phyloP scores from a whole-genome alignment of 305 asterid genomes.

The Fraxinus xanthoxyloides region DNA sequence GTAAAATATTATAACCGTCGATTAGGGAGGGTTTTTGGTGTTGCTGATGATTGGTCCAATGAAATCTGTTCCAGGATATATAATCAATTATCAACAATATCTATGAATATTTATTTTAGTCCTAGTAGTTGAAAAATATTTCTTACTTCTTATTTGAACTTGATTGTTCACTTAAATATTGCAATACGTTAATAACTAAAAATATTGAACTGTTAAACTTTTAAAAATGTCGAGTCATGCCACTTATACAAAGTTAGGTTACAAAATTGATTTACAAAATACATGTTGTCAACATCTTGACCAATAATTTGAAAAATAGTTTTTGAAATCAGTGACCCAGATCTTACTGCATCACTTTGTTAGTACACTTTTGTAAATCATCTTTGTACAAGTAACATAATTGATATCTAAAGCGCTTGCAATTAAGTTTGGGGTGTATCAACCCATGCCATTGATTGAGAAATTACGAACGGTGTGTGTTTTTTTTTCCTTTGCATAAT shows the following conservation, averaged over 20 bases:
- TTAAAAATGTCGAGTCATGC: too few relatives aligned
- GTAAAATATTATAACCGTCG: constrained; percentile 5
- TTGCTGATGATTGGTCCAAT: not conserved
- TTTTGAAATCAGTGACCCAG: too few relatives aligned
- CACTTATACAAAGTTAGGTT: too few relatives aligned
- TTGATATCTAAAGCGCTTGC: not conserved
- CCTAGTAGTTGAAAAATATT: not conserved
- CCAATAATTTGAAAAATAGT: too few relatives aligned
- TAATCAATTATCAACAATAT: not conserved
- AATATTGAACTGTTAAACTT: not conserved
- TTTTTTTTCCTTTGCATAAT: not conserved
- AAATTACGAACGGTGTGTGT: not conserved
- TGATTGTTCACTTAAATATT: not conserved
- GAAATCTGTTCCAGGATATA: not conserved
- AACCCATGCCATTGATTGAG: not conserved
- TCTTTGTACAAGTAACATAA: too few relatives aligned
- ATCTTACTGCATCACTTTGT: too few relatives aligned
- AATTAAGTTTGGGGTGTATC: too few relatives aligned
- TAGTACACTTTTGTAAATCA: too few relatives aligned
- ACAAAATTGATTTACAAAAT: too few relatives aligned
- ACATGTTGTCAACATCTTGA: too few relatives aligned
- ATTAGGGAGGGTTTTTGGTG: not conserved
- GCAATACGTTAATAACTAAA: not conserved
- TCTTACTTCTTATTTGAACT: not conserved
- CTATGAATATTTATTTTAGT: not conserved